Conservation (phyloP, 73 alveolate species). For the Tetrahymena malaccensis region DNA sequence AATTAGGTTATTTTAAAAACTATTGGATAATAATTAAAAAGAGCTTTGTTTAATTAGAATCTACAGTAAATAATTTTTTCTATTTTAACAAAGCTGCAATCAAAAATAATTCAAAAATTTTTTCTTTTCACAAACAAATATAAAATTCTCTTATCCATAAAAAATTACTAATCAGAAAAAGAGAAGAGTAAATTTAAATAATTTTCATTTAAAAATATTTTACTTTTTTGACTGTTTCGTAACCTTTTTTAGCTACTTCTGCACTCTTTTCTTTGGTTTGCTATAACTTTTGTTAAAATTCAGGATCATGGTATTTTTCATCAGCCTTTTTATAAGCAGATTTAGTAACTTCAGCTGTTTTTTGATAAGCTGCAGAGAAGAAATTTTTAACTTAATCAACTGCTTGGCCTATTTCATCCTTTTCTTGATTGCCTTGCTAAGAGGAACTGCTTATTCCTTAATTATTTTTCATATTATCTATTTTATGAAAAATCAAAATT, state of each 20-base stretch:
- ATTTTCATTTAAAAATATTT: not conserved
- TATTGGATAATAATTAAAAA: no score
- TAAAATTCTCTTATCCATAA: no score
- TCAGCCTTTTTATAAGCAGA: conserved; percentile 26
- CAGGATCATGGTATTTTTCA: conserved; percentile 35
- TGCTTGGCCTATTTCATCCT: conserved; percentile 9
- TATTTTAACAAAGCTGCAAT: no score
- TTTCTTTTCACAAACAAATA: no score
- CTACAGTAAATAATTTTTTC: no score
- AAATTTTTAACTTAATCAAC: conserved; percentile 22
- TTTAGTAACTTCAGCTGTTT: conserved; percentile 19
- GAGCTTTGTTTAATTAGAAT: no score
- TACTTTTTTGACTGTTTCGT: conserved; percentile 26
- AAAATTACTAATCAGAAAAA: no score
- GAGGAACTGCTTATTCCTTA: not conserved
- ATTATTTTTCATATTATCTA: not conserved
- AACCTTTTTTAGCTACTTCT: conserved; percentile 30
- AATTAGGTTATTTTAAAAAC: no score
- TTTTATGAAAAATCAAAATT: not conserved
- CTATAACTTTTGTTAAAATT: conserved; percentile 13
- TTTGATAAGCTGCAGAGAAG: conserved; percentile 1
- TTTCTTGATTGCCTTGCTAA: not conserved
- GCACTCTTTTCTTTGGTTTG: conserved; percentile 15
- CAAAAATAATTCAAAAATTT: no score
- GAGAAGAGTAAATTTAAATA: no score